Percentiles rank a stretch among this genome's conserved stretches.
Evolutionary conservation across 768 basidiomycete genomes (phyloP).

Genomic region (Lentinula aciculospora): DNA sequence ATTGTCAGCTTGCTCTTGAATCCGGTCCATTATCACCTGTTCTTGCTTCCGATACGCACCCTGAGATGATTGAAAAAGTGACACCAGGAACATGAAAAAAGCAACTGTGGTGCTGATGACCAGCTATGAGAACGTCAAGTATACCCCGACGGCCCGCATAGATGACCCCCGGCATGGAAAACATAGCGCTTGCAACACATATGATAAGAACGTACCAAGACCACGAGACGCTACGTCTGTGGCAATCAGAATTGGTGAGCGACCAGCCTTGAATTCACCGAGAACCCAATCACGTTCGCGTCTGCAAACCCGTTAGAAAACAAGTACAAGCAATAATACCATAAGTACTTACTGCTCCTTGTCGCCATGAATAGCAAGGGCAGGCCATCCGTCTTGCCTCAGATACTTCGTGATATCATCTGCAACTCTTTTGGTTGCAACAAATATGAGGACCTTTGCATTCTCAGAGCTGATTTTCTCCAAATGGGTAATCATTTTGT

Average conservation of each 20-base stretch:
- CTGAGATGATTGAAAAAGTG: conserved; percentile 16
- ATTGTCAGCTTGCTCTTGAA: conserved; percentile 20
- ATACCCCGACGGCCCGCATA: background rate
- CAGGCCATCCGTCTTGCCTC: conserved; percentile 99
- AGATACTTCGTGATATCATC: conserved; percentile 98
- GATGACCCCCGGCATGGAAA: background rate
- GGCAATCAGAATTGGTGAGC: conserved; percentile 96
- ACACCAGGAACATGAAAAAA: conserved; percentile 12
- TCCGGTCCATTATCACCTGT: conserved; percentile 27
- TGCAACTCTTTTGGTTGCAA: conserved; percentile 94
- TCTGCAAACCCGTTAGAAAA: conserved; percentile 29
- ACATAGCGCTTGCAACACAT: conserved; percentile 40
- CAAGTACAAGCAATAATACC: background rate
- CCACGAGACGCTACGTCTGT: conserved; percentile 99
- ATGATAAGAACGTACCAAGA: conserved; percentile 79
- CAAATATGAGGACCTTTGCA: conserved; percentile 98
- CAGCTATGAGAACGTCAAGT: conserved; percentile 8
- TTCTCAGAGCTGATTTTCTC: conserved; percentile 96
- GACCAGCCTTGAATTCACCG: conserved; percentile 96
- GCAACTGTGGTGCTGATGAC: background rate
- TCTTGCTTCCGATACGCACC: conserved; percentile 22
- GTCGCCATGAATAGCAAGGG: conserved; percentile 97
- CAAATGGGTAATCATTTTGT: conserved; percentile 93
- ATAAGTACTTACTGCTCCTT: conserved; percentile 83
- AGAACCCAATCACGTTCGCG: conserved; percentile 99